phyloP scores from a whole-genome alignment of 176 grass and related monocot species.

The Secale cereale region DNA sequence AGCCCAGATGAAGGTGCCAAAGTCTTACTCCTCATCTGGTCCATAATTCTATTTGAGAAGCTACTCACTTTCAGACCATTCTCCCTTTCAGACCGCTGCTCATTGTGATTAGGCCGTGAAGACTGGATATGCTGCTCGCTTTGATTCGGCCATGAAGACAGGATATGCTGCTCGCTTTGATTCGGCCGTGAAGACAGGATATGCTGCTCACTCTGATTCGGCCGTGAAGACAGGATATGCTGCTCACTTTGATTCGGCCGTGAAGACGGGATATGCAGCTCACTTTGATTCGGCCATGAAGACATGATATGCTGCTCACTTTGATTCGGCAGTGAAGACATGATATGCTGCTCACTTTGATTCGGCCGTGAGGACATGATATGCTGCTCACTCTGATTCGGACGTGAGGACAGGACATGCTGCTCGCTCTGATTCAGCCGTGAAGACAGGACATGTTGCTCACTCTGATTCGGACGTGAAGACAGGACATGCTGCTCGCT shows the following conservation, averaged over 20 bases:
- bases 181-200: neutral
- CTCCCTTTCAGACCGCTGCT: constrained; percentile 33
- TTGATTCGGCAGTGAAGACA: neutral
- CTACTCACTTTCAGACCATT: constrained; percentile 37
- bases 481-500: neutral
- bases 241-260: neutral
- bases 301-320: neutral
- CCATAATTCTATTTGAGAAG: constrained; percentile 41
- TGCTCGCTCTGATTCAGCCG: neutral
- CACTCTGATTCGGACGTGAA: neutral
- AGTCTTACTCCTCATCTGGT: constrained; percentile 47
- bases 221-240: neutral
- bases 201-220: neutral
- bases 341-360: neutral
- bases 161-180: neutral
- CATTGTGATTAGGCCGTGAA: constrained; percentile 18
- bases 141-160: neutral
- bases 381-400: neutral
- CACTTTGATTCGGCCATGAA: neutral
- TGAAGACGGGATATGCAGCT: neutral
- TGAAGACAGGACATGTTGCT: neutral
- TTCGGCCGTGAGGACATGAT: neutral
- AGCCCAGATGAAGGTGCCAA: constrained; percentile 22
- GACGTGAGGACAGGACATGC: neutral
- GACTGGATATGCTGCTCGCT: neutral